Percentiles rank a stretch among this genome's conserved stretches.
Evolutionary conservation across 306 rosid species (phyloP).

Genomic region (Pyrus bretschneideri): DNA sequence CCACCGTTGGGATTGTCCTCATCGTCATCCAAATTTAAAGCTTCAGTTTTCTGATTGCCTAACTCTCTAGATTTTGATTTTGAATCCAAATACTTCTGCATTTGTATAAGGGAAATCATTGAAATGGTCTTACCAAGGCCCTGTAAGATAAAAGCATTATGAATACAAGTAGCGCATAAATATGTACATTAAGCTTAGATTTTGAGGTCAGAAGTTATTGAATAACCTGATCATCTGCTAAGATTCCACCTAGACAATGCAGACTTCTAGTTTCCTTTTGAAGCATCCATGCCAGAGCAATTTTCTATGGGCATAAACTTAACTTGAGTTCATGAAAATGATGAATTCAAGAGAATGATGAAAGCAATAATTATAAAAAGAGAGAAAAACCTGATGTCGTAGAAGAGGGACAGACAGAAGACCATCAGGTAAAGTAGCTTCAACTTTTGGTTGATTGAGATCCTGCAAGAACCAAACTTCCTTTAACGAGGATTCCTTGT

Average conservation of each 20-base stretch:
- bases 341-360: conserved; percentile 3
- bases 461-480: conserved; percentile 58
- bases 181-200: conserved; percentile 2
- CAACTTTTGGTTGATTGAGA: conserved; percentile 70
- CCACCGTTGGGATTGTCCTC: conserved; percentile 46
- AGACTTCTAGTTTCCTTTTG: conserved; percentile 89
- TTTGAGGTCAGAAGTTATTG: conserved; percentile 2
- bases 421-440: conserved; percentile 66
- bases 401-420: conserved; percentile 78
- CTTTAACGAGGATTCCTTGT: neutral
- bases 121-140: conserved; percentile 99
- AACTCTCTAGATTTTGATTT: conserved; percentile 54
- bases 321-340: conserved; percentile 10
- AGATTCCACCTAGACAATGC: conserved; percentile 95
- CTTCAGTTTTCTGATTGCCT: conserved; percentile 55
- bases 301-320: conserved; percentile 55
- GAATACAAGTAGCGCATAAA: conserved; percentile 13
- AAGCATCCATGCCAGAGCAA: conserved; percentile 95
- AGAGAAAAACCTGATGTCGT: conserved; percentile 77
- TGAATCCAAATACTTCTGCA: conserved; percentile 59
- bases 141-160: conserved; percentile 38
- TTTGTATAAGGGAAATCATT: conserved; percentile 83
- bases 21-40: conserved; percentile 80
- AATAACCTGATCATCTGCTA: conserved; percentile 96
- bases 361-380: conserved; percentile 8